phyloP scores from a whole-genome alignment of 768 basidiomycete species.

The Epithele typhae region DNA sequence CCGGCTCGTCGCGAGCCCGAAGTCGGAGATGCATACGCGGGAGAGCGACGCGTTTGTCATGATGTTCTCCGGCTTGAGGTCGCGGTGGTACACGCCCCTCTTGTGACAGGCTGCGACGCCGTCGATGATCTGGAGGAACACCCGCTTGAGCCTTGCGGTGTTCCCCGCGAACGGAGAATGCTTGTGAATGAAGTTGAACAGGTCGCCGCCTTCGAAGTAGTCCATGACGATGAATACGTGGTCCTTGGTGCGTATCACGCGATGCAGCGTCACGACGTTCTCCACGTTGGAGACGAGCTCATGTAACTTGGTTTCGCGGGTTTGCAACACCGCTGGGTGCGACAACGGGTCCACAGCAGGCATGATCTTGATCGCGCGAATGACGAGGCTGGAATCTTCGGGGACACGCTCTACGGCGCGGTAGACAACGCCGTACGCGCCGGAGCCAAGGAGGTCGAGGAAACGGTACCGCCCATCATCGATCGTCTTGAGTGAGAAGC shows the following conservation, averaged over 20 bases:
- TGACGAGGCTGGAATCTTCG: background rate
- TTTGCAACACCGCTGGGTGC: constrained; percentile 37
- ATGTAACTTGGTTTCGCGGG: constrained; percentile 65
- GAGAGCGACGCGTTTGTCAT: constrained; percentile 37
- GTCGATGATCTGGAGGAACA: constrained; percentile 52
- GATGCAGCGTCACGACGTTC: constrained; percentile 67
- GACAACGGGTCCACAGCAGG: constrained; percentile 2
- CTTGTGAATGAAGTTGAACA: constrained; percentile 39
- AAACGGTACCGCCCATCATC: constrained; percentile 79
- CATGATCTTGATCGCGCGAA: constrained; percentile 20
- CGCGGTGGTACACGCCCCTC: constrained; percentile 50
- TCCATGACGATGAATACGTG: constrained; percentile 69
- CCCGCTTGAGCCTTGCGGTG: constrained; percentile 42
- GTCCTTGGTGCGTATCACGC: constrained; percentile 52
- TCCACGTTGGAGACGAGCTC: constrained; percentile 47
- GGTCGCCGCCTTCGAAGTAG: constrained; percentile 36
- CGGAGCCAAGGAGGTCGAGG: constrained; percentile 79
- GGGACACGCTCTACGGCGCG: constrained; percentile 56
- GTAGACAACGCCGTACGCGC: constrained; percentile 94
- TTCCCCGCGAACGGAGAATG: constrained; percentile 29
- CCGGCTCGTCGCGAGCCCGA: constrained; percentile 30
- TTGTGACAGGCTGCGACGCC: constrained; percentile 47
- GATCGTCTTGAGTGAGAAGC: constrained; percentile 39
- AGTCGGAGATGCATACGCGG: constrained; percentile 43
- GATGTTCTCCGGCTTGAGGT: constrained; percentile 54